Conservation (phyloP, 768 basidiomycete species). For the Leccinum longicurvipes region DNA sequence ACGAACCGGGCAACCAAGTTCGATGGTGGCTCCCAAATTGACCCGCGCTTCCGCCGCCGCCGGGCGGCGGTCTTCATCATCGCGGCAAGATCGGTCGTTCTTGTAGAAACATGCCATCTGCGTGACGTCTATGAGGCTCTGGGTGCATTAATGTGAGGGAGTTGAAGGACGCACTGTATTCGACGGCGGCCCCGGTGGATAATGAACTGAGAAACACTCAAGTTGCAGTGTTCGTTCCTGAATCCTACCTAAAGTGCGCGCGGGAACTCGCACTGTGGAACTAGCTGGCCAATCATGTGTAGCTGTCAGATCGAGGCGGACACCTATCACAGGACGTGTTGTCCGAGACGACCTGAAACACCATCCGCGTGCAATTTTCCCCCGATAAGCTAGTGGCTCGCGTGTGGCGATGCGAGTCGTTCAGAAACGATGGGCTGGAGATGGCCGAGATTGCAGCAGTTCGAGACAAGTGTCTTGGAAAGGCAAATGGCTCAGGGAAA, state of each 20-base stretch:
- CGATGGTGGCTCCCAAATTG: not conserved
- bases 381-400: not conserved
- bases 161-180: not conserved
- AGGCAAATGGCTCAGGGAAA: not conserved
- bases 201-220: not conserved
- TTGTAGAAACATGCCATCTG: not conserved
- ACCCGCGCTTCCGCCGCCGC: not conserved
- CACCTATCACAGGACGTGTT: not conserved
- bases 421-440: not conserved
- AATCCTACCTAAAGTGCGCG: not conserved
- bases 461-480: not conserved
- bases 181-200: not conserved
- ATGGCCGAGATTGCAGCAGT: not conserved
- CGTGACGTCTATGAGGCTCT: not conserved
- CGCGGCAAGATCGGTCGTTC: constrained; percentile 5
- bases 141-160: no score
- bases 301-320: no score
- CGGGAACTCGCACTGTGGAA: not conserved
- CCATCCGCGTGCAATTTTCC: not conserved
- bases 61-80: not conserved
- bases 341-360: not conserved
- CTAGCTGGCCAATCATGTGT: not conserved
- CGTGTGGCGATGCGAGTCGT: not conserved
- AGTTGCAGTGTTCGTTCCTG: not conserved
- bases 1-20: not conserved